Percentiles rank a stretch among this genome's conserved stretches.
Evolutionary conservation across 2,329 filamentous ascomycete genomes (phyloP).

Genomic region (Sporothrix schenckii): DNA sequence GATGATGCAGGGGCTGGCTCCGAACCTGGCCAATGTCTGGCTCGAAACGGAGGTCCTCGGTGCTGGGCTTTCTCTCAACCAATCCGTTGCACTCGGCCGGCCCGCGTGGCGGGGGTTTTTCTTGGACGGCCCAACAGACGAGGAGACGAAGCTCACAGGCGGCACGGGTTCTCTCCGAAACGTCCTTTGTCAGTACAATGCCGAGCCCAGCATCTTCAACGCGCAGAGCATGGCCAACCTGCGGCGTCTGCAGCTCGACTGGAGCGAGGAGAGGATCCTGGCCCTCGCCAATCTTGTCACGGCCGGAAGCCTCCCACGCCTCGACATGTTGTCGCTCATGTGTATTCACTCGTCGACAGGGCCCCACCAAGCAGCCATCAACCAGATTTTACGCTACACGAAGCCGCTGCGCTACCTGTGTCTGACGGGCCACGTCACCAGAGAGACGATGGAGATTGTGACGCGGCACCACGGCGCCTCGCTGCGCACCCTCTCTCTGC

Average conservation of each 20-base stretch:
- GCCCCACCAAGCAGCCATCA: not conserved
- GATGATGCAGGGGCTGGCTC: not conserved
- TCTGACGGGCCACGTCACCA: not conserved
- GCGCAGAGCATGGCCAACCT: not conserved
- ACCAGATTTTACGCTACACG: not conserved
- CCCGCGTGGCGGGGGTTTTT: not conserved
- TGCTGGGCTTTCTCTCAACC: not conserved
- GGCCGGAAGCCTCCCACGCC: not conserved
- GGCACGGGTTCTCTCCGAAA: not conserved
- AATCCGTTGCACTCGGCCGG: not conserved
- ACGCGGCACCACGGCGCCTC: not conserved
- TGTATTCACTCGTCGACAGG: not conserved
- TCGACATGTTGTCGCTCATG: not conserved
- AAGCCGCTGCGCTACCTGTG: not conserved
- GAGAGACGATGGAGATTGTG: not conserved
- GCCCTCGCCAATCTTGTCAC: not conserved
- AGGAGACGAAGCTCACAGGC: not conserved
- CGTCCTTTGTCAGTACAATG: not conserved
- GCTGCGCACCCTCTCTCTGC: not conserved
- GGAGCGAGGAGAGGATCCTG: not conserved
- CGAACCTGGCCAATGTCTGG: not conserved
- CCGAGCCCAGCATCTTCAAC: not conserved
- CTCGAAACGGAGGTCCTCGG: not conserved
- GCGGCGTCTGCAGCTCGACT: not conserved
- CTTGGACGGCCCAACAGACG: not conserved